Conservation (phyloP, 2,329 filamentous ascomycete genomes). For the Colletotrichum sp. region DNA sequence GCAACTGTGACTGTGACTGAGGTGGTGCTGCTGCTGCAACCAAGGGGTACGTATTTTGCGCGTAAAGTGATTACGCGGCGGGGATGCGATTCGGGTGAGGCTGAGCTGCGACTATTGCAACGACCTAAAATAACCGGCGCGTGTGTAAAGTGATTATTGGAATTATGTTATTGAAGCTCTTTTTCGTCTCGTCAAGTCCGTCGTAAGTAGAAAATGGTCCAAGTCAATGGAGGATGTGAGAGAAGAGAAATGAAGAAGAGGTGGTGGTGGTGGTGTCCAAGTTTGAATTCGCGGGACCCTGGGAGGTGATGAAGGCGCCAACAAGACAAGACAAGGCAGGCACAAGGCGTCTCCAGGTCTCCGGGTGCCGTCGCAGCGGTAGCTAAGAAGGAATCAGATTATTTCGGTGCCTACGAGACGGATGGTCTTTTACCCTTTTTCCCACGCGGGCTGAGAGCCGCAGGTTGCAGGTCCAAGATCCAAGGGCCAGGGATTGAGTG, state of each 20-base stretch:
- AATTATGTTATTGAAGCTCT: not conserved
- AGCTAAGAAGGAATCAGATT: slow-evolving; percentile 4
- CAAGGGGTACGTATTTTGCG: not conserved
- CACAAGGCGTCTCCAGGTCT: not conserved
- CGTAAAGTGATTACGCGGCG: slow-evolving; percentile 5
- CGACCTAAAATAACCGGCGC: not conserved
- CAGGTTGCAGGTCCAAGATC: not conserved
- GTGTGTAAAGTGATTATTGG: not conserved
- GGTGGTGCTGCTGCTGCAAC: not conserved
- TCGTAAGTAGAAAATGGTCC: not conserved
- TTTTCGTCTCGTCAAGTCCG: not conserved
- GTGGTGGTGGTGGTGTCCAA: not conserved
- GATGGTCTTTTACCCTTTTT: slow-evolving; percentile 3
- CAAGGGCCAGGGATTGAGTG: not conserved
- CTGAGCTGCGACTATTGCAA: not conserved
- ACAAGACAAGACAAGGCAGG: not conserved
- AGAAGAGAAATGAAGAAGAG: not conserved
- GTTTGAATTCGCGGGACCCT: not conserved
- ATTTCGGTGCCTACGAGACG: slow-evolving; percentile 16
- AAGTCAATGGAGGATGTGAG: not conserved
- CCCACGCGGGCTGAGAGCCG: not conserved
- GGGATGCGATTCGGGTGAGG: not conserved
- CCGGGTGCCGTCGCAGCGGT: not conserved
- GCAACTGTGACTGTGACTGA: not conserved
- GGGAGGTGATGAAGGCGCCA: not conserved